Evolutionary conservation across 495 filamentous ascomycete species (phyloP).

Genomic region (Penicillium simplicissimum): DNA sequence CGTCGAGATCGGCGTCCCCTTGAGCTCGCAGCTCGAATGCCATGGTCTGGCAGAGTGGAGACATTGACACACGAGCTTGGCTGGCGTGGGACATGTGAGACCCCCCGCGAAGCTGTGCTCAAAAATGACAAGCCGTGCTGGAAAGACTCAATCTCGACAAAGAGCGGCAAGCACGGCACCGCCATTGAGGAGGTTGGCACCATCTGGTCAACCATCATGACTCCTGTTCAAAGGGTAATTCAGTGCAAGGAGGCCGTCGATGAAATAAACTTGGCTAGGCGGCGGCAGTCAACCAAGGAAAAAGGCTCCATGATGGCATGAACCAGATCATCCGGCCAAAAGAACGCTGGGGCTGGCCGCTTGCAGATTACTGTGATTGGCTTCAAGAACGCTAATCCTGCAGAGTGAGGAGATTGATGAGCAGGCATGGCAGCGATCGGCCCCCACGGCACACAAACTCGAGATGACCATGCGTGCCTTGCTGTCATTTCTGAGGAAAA

Average conservation of each 20-base stretch:
- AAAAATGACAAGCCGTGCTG: background rate
- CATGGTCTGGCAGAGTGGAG: background rate
- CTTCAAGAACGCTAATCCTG: background rate
- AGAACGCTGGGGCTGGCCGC: background rate
- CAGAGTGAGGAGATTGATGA: background rate
- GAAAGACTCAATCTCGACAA: background rate
- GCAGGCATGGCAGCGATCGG: background rate
- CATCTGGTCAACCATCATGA: background rate
- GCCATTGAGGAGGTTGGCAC: background rate
- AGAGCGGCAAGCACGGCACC: background rate
- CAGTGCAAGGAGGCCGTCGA: background rate
- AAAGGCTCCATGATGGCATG: background rate
- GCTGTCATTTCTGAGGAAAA: background rate
- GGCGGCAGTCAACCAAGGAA: background rate
- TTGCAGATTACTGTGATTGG: background rate
- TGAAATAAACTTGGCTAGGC: background rate
- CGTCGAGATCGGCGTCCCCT: constrained; percentile 19
- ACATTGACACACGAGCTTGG: background rate
- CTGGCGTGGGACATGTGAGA: background rate
- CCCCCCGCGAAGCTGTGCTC: no score
- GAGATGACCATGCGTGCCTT: background rate
- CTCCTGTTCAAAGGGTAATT: background rate
- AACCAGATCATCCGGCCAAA: background rate
- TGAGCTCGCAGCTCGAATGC: background rate
- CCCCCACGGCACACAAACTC: background rate